These are phyloP conservation scores for Vinca minor DNA, from an alignment of 257 asterid species.

Conservation along the genomic window DNA sequence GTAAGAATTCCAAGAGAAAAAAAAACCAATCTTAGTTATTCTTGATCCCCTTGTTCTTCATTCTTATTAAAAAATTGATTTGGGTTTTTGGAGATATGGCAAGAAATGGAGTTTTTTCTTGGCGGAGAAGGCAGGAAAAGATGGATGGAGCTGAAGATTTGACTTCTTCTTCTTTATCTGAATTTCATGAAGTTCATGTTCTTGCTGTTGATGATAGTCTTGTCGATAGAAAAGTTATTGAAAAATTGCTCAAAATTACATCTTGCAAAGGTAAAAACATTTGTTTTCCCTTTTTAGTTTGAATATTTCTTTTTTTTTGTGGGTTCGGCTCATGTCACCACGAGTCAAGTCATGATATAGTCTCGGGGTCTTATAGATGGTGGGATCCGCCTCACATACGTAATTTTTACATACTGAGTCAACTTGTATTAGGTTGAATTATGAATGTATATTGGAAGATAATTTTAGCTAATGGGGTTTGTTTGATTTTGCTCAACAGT, in stretches of 20 bases:
- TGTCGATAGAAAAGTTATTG: conserved; percentile 34
- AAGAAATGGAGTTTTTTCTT: conserved; percentile 23
- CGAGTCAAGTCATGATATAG: too few relatives aligned
- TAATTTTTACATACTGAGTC: too few relatives aligned
- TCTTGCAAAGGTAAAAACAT: conserved; percentile 31
- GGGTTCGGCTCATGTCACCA: too few relatives aligned
- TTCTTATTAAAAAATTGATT: not conserved
- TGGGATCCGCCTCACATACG: too few relatives aligned
- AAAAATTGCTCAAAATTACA: conserved; percentile 30
- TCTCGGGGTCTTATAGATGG: too few relatives aligned
- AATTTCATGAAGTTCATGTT: conserved; percentile 29
- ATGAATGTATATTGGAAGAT: not conserved
- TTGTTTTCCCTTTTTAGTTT: not conserved
- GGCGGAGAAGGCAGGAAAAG: conserved; percentile 23
- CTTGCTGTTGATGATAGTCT: conserved; percentile 38
- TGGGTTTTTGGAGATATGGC: conserved; percentile 25
- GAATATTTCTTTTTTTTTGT: too few relatives aligned
- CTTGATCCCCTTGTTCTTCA: not conserved
- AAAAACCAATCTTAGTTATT: too few relatives aligned
- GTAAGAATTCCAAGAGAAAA: too few relatives aligned
- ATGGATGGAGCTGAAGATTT: conserved; percentile 17
- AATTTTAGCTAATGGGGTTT: conserved; percentile 7
- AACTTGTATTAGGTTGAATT: too few relatives aligned
- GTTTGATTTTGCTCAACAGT: conserved; percentile 33
- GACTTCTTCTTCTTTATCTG: conserved; percentile 4